These are phyloP conservation scores for Podaxis sp. DNA, from an alignment of 768 basidiomycete species.

Conservation along the genomic window DNA sequence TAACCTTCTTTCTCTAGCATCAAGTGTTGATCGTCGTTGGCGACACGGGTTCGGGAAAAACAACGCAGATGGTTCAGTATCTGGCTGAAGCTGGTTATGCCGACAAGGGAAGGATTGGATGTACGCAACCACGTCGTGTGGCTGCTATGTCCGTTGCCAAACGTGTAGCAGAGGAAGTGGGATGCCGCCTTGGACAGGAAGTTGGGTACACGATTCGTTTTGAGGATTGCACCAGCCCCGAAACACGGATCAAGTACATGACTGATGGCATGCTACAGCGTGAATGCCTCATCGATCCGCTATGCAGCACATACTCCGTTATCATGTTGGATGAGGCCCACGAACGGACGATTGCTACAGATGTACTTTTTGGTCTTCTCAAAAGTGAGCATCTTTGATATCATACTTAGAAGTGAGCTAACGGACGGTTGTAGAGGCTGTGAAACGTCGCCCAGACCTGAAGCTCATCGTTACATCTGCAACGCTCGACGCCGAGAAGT, in stretches of 20 bases:
- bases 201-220: slow-evolving; percentile 99
- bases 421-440: slow-evolving; percentile 63
- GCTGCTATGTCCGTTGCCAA: slow-evolving; percentile 99
- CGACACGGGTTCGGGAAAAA: slow-evolving; percentile 98
- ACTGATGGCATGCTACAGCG: slow-evolving; percentile 99
- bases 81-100: slow-evolving; percentile 93
- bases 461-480: slow-evolving; percentile 99
- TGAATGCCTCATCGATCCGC: slow-evolving; percentile 94
- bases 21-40: slow-evolving; percentile 98
- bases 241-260: slow-evolving; percentile 99
- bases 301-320: slow-evolving; percentile 89
- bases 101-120: slow-evolving; percentile 88
- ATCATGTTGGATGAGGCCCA: slow-evolving; percentile 99
- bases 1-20: slow-evolving; percentile 50
- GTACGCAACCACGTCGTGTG: slow-evolving; percentile 98
- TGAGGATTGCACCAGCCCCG: slow-evolving; percentile 98
- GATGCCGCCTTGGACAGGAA: slow-evolving; percentile 94
- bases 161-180: slow-evolving; percentile 97
- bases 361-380: slow-evolving; percentile 93
- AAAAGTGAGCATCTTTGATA: slow-evolving; percentile 58
- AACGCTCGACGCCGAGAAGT: slow-evolving; percentile 98
- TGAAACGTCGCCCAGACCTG: slow-evolving; percentile 91
- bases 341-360: slow-evolving; percentile 97
- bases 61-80: slow-evolving; percentile 99
- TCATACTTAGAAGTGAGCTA: slow-evolving; percentile 14